Conservation (phyloP, 768 basidiomycete species). For the Panaeolus cyanescens region DNA sequence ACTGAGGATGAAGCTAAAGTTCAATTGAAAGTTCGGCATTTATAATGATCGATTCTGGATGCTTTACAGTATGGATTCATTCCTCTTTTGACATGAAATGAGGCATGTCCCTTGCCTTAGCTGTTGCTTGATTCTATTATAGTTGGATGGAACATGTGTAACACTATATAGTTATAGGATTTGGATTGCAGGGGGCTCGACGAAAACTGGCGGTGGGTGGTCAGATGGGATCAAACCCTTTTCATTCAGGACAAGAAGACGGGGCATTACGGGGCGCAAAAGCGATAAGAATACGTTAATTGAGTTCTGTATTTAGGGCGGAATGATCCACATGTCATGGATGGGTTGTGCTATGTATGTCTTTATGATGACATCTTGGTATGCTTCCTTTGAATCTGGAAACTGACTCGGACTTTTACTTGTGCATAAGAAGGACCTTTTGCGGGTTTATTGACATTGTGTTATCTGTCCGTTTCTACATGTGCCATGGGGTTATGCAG, state of each 20-base stretch:
- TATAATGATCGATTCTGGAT: not conserved
- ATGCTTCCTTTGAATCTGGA: not conserved
- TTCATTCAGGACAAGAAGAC: not conserved
- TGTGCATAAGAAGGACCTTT: not conserved
- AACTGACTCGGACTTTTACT: not conserved
- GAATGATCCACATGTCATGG: not conserved
- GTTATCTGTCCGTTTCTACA: not conserved
- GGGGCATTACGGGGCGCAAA: not conserved
- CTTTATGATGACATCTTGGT: not conserved
- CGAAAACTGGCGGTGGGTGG: not conserved
- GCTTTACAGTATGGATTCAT: not conserved
- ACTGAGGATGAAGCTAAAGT: not conserved
- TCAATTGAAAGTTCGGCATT: not conserved
- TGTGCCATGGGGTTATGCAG: not conserved
- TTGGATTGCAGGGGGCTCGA: not conserved
- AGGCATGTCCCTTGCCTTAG: not conserved
- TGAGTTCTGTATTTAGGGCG: not conserved
- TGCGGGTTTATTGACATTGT: not conserved
- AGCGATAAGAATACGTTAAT: not conserved
- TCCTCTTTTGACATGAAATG: not conserved
- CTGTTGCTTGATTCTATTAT: not conserved
- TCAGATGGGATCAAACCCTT: not conserved
- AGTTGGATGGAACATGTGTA: not conserved
- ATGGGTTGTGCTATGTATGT: not conserved
- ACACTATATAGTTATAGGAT: not conserved